Evolutionary conservation across 2,329 filamentous ascomycete genomes (phyloP), one percentile per base, ranked within the genome.

Genomic region (Fusarium sp.): DNA sequence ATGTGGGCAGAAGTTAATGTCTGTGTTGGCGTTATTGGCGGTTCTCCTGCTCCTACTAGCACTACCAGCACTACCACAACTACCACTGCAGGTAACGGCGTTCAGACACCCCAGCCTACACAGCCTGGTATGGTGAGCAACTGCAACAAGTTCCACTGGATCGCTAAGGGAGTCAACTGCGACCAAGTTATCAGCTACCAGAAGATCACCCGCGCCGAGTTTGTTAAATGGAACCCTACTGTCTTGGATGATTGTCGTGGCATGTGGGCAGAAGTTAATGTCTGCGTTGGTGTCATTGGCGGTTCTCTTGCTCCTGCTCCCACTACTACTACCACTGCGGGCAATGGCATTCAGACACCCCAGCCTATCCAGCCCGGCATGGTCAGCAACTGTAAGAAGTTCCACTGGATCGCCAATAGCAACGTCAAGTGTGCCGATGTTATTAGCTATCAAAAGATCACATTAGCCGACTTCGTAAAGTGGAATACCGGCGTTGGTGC

Each of bases 1-100:
- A 40, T 47, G 15, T 56, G 53, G 53, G 53, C 44, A 13, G 39
- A 49, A 6, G 43, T 48, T 2, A 15, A 56, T 6, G 47, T 56
- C 44, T 47, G 44, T 9, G 26, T 56, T 13, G 47, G 47, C 13
- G 33, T 49, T 7, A 49, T 49, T 17, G 47, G 47, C 5, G 47
- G 47, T 15, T 22, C 45, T 15, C 9, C 50, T 45, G 40, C 40
- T 8, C 40, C 40, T 11, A 17, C 40, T 14, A 22, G 22, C 22
- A 26, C 40, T 11, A 43, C 40, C 9, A 22, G 22, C 22, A 26
- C 40, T 11, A 43, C 40, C 9, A 43, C 40, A 4, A 43, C 40
- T 1, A 53, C 50, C 13, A 45, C 11, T 19, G 26, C 50, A 15
- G 41, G 20, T 11, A 37, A 44, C 15, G 50, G 50, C 20, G 13